A percentile compares a stretch with the other conserved stretches of the same genome.
These are phyloP conservation scores for Zygotorulaspora florentina DNA, from an alignment of 805 yeast genomes.

Conservation along the genomic window DNA sequence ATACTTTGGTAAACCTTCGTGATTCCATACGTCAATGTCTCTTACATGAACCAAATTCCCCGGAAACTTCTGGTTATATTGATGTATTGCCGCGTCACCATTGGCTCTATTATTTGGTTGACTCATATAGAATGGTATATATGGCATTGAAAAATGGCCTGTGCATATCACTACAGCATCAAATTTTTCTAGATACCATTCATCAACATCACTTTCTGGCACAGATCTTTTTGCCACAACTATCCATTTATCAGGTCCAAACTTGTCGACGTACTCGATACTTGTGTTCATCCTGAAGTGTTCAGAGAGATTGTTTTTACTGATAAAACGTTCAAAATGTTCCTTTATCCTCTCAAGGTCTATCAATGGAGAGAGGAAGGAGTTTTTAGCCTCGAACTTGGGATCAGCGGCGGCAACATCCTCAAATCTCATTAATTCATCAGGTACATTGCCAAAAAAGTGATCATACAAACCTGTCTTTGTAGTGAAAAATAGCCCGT, in stretches of 20 bases:
- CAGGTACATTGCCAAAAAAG: conserved; percentile 18
- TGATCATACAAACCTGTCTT: conserved; percentile 20
- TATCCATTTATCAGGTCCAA: conserved; percentile 33
- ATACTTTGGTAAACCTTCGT: conserved; percentile 17
- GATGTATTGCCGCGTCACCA: conserved; percentile 11
- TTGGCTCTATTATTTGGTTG: conserved; percentile 6
- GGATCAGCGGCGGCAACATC: conserved; percentile 2
- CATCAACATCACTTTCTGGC: conserved; percentile 27
- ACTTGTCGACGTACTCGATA: conserved; percentile 18
- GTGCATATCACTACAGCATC: conserved; percentile 41
- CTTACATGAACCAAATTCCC: conserved; percentile 47
- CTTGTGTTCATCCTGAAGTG: conserved; percentile 14
- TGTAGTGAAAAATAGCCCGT: conserved; percentile 13
- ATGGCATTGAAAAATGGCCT: conserved; percentile 42
- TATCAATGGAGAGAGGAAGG: conserved; percentile 14
- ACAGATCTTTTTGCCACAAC: conserved; percentile 24
- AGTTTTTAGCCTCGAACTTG: not conserved
- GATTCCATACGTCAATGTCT: conserved; percentile 23
- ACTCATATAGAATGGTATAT: conserved; percentile 33
- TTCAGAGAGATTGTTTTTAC: conserved; percentile 3
- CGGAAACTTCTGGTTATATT: conserved; percentile 24
- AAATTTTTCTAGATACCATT: conserved; percentile 39
- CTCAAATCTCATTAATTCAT: conserved; percentile 17
- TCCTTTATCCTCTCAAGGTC: conserved; percentile 11
- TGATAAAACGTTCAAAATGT: conserved; percentile 6